Evolutionary conservation across 305 asterid species (phyloP).

Genomic region (Solanum hybrid): DNA sequence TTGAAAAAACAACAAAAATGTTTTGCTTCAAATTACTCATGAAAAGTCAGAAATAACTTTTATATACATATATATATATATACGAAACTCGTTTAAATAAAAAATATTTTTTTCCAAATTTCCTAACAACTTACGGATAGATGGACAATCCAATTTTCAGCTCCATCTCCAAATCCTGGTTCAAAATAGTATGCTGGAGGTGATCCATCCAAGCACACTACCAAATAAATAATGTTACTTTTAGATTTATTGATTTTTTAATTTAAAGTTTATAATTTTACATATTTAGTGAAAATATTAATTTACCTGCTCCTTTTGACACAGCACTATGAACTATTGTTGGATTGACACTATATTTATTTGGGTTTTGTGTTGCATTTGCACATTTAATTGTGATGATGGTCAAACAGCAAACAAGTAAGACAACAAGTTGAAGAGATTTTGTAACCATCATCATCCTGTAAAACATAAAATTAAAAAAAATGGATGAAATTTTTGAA

Average conservation of each 20-base stretch:
- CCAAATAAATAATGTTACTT: not conserved
- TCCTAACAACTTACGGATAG: not conserved
- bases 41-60: not conserved
- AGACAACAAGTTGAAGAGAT: not conserved
- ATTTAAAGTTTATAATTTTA: not conserved
- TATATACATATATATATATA: not conserved
- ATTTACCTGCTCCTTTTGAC: conserved; percentile 1
- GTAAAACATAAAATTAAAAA: not conserved
- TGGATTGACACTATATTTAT: not conserved
- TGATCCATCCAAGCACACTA: conserved; percentile 5
- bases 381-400: not conserved
- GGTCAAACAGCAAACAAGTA: not conserved
- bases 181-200: conserved; percentile 1
- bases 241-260: not conserved
- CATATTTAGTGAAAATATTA: not conserved
- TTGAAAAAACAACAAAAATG: no score
- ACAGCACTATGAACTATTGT: not conserved
- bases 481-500: not conserved
- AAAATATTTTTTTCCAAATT: not conserved
- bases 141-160: not conserved
- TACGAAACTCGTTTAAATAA: not conserved
- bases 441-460: not conserved
- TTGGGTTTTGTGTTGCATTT: not conserved
- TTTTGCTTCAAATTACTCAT: not conserved
- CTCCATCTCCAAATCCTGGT: conserved; percentile 2